phyloP scores from a whole-genome alignment of 805 yeast species.

The Lipomyces mesembrius region DNA sequence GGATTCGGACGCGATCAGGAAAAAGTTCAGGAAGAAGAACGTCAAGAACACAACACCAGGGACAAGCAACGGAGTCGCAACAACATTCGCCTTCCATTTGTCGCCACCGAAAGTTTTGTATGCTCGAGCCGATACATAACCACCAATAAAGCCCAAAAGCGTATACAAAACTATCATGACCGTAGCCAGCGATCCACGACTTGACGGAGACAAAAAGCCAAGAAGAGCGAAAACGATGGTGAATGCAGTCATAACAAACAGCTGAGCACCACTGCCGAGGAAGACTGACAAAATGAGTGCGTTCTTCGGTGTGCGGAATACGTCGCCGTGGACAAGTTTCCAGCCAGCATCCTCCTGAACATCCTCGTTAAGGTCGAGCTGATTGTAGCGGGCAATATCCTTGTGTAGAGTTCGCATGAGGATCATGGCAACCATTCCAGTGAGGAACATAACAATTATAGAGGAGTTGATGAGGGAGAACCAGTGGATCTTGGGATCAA shows the following conservation, averaged over 20 bases:
- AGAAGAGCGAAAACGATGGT: constrained; percentile 82
- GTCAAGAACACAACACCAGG: constrained; percentile 75
- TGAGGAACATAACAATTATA: constrained; percentile 74
- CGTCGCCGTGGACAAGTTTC: constrained; percentile 95
- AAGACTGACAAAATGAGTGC: constrained; percentile 75
- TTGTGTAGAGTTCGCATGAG: constrained; percentile 76
- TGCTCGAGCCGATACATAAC: constrained; percentile 81
- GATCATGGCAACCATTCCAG: constrained; percentile 77
- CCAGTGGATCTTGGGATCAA: constrained; percentile 95
- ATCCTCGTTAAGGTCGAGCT: constrained; percentile 77
- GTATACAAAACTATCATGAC: constrained; percentile 86
- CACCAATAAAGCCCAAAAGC: constrained; percentile 77
- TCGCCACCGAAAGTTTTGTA: constrained; percentile 93
- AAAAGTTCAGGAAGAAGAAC: constrained; percentile 76
- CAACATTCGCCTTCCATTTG: constrained; percentile 83
- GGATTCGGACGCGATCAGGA: constrained; percentile 74
- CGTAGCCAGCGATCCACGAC: constrained; percentile 91
- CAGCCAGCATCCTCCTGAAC: constrained; percentile 94
- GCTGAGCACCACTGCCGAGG: constrained; percentile 86
- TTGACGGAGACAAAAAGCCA: constrained; percentile 90
- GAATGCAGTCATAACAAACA: constrained; percentile 72
- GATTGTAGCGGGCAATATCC: constrained; percentile 88
- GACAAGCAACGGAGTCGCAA: constrained; percentile 79
- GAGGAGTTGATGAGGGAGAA: constrained; percentile 87
- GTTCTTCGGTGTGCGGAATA: constrained; percentile 79